These are phyloP conservation scores for Penicillium sp. DNA, from an alignment of 2,329 filamentous ascomycete species.

Conservation along the genomic window DNA sequence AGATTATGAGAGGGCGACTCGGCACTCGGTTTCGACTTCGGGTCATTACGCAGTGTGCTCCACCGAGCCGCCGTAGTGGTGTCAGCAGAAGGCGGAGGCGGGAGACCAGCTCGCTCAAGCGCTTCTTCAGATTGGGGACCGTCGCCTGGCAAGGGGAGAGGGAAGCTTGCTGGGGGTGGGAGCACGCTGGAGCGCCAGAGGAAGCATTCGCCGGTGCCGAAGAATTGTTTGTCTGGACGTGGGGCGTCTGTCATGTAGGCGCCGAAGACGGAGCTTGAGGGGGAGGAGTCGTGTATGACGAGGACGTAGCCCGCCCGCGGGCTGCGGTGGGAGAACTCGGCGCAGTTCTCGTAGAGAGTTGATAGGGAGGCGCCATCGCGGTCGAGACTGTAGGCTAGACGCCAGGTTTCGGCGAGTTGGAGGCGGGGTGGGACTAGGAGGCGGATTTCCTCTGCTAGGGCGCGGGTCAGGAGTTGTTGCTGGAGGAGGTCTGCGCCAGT, in stretches of 20 bases:
- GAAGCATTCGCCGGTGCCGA: constrained; percentile 95
- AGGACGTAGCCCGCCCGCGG: constrained; percentile 83
- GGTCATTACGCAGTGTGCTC: constrained; percentile 56
- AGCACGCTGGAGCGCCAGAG: constrained; percentile 77
- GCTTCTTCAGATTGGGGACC: constrained; percentile 39
- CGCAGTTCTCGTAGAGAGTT: constrained; percentile 81
- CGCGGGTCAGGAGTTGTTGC: constrained; percentile 65
- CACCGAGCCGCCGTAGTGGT: constrained; percentile 62
- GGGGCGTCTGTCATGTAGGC: constrained; percentile 91
- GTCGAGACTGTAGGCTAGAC: constrained; percentile 82
- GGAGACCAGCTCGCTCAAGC: constrained; percentile 57
- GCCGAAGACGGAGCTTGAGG: constrained; percentile 67
- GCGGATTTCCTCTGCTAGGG: constrained; percentile 88
- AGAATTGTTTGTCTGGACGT: constrained; percentile 80
- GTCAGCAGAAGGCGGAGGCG: constrained; percentile 69
- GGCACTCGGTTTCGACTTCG: constrained; percentile 18
- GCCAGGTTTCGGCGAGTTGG: constrained; percentile 86
- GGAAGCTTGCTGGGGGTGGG: constrained; percentile 35
- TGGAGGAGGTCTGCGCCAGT: constrained; percentile 59
- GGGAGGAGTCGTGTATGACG: constrained; percentile 71
- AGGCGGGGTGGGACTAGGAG: constrained; percentile 83
- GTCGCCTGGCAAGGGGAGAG: constrained; percentile 13
- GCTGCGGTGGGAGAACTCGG: constrained; percentile 63
- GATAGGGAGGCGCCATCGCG: constrained; percentile 85
- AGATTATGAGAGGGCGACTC: constrained; percentile 23